phyloP scores from a whole-genome alignment of 805 yeast species.

The Brettanomyces bruxellensis region DNA sequence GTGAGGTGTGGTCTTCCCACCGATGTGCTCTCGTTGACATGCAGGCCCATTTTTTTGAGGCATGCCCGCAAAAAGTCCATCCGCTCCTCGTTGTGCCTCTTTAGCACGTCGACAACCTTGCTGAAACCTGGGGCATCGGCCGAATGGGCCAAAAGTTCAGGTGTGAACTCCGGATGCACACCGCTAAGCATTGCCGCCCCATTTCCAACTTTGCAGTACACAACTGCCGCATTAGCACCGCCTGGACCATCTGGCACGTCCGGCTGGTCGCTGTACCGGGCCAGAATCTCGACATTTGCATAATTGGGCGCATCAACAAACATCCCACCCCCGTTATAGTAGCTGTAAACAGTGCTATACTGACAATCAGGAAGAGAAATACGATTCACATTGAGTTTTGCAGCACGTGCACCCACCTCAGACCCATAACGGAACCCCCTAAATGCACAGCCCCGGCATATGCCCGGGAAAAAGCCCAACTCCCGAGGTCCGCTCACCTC shows the following conservation, averaged over 20 bases:
- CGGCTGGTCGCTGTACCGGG: conserved; percentile 48
- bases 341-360: conserved; percentile 26
- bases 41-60: conserved; percentile 53
- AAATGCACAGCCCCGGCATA: conserved; percentile 71
- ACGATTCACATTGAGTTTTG: conserved; percentile 32
- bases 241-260: conserved; percentile 33
- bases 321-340: conserved; percentile 86
- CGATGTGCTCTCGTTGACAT: conserved; percentile 46
- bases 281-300: conserved; percentile 61
- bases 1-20: conserved; percentile 53
- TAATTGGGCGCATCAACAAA: conserved; percentile 66
- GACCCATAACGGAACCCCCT: conserved; percentile 73
- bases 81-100: conserved; percentile 37
- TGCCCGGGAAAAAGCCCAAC: conserved; percentile 73
- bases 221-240: conserved; percentile 55
- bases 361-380: conserved; percentile 5
- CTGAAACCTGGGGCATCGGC: conserved; percentile 17
- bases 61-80: conserved; percentile 47
- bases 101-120: conserved; percentile 31
- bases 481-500: conserved; percentile 88
- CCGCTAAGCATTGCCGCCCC: conserved; percentile 78
- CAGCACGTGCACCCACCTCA: conserved; percentile 68
- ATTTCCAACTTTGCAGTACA: conserved; percentile 56
- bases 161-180: conserved; percentile 82
- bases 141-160: conserved; percentile 34